Percentiles rank a stretch among this genome's conserved stretches.
Conservation (phyloP, 2,329 filamentous ascomycete species). For the Herpotrichia juniperi region DNA sequence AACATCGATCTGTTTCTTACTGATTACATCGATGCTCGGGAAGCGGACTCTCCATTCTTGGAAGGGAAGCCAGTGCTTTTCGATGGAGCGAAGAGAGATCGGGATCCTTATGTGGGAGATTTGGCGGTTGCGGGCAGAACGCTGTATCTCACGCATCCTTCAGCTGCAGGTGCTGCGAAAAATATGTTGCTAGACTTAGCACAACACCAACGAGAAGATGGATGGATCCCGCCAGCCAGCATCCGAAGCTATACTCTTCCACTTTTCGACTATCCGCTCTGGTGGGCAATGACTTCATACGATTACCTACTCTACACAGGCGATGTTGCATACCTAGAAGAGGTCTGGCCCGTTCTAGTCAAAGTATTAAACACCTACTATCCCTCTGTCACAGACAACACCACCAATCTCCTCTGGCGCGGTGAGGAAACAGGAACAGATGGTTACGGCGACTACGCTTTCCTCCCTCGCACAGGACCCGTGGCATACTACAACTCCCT, state of each 20-base stretch:
- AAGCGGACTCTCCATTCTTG: not conserved
- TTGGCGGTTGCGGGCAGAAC: not conserved
- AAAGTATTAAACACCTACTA: not conserved
- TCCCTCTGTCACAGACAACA: not conserved
- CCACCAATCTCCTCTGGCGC: not conserved
- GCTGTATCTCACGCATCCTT: not conserved
- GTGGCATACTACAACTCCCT: not conserved
- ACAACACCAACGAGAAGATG: slow-evolving; percentile 1
- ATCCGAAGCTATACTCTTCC: slow-evolving; percentile 1
- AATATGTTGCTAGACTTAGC: not conserved
- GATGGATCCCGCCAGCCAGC: not conserved
- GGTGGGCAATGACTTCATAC: slow-evolving; percentile 1
- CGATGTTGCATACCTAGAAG: not conserved
- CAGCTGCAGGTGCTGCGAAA: not conserved
- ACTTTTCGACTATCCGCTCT: slow-evolving; percentile 1
- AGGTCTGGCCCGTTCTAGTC: not conserved
- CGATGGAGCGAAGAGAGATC: not conserved
- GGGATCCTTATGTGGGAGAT: slow-evolving; percentile 1
- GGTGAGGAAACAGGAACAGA: not conserved
- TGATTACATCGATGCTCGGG: slow-evolving; percentile 1
- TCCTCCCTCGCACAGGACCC: not conserved
- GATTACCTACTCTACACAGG: not conserved
- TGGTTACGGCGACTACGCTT: not conserved
- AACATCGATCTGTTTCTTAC: not conserved
- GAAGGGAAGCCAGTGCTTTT: not conserved